phyloP scores from a whole-genome alignment of 2,329 filamentous ascomycete species.

The Diaporthe ampelina region DNA sequence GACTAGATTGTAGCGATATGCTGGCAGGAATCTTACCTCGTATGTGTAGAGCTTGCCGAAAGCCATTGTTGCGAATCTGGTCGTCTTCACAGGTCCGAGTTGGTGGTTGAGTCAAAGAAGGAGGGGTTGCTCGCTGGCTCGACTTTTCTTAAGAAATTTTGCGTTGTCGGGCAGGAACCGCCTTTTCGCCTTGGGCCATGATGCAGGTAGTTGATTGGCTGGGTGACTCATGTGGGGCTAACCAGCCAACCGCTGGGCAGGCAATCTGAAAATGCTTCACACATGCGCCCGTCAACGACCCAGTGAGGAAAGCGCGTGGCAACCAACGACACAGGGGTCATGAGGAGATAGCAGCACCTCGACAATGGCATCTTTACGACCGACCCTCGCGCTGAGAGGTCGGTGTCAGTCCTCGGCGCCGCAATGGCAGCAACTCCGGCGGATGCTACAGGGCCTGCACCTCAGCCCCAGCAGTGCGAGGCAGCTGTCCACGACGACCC shows the following conservation, averaged over 20 bases:
- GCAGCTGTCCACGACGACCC: constrained; percentile 35
- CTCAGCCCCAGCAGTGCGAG: constrained; percentile 36
- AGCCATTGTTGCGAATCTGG: constrained; percentile 76
- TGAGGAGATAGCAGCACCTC: no score
- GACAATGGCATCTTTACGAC: constrained; percentile 42
- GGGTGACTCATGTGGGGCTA: background rate
- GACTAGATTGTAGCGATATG: background rate
- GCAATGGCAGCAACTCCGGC: constrained; percentile 42
- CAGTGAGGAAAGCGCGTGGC: constrained; percentile 23
- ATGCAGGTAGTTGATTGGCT: constrained; percentile 14
- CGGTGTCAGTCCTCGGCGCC: constrained; percentile 40
- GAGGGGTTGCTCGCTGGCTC: constrained; percentile 29
- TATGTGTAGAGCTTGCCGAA: constrained; percentile 98
- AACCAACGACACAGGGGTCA: constrained; percentile 34
- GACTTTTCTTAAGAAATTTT: constrained; percentile 22
- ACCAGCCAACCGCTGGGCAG: background rate
- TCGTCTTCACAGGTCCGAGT: constrained; percentile 41
- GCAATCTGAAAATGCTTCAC: constrained; percentile 25
- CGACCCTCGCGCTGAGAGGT: constrained; percentile 39
- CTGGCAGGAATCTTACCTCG: constrained; percentile 68
- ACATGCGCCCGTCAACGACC: constrained; percentile 8
- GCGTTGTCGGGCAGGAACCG: constrained; percentile 25
- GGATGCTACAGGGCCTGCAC: constrained; percentile 39
- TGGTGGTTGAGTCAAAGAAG: constrained; percentile 44
- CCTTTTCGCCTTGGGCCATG: background rate